Percentiles rank a stretch among this genome's conserved stretches.
Evolutionary conservation across 352 stramenopile species (phyloP).

Genomic region (Phytophthora capsici): DNA sequence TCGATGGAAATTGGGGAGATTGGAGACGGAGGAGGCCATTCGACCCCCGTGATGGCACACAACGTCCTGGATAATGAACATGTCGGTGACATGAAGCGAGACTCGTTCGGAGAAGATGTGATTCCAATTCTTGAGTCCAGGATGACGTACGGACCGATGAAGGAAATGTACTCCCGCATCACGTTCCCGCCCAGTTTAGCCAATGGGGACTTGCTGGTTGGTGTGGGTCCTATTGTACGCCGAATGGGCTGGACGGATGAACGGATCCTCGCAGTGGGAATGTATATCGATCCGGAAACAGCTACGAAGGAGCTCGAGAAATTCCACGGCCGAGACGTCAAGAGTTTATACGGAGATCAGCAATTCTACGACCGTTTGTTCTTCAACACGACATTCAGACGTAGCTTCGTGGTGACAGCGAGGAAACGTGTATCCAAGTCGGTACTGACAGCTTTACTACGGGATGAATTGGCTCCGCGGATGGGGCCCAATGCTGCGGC

Average conservation of each 20-base stretch:
- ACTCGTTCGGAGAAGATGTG: conserved; percentile 47
- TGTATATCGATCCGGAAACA: conserved; percentile 79
- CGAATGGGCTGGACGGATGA: conserved; percentile 87
- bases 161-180: conserved; percentile 79
- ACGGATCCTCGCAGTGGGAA: conserved; percentile 75
- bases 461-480: conserved; percentile 74
- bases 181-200: conserved; percentile 80
- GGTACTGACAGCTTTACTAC: conserved; percentile 65
- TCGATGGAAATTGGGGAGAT: conserved; percentile 15
- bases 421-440: conserved; percentile 84
- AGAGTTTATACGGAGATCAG: conserved; percentile 77
- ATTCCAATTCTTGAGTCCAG: conserved; percentile 67
- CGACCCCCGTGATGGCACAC: conserved; percentile 32
- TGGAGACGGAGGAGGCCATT: conserved; percentile 5
- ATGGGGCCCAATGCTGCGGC: conserved; percentile 61
- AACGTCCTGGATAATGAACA: conserved; percentile 37
- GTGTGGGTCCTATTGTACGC: conserved; percentile 75
- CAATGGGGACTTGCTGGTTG: conserved; percentile 77
- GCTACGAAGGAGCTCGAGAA: conserved; percentile 60
- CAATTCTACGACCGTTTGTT: conserved; percentile 76
- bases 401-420: conserved; percentile 78
- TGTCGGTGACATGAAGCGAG: conserved; percentile 25
- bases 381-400: conserved; percentile 64
- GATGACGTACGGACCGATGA: conserved; percentile 72
- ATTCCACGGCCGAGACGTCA: conserved; percentile 59